Percentiles rank a stretch among this genome's conserved stretches.
These are phyloP conservation scores for Saccharomycopsis lassenensis DNA, from an alignment of 805 yeast species.

Conservation along the genomic window DNA sequence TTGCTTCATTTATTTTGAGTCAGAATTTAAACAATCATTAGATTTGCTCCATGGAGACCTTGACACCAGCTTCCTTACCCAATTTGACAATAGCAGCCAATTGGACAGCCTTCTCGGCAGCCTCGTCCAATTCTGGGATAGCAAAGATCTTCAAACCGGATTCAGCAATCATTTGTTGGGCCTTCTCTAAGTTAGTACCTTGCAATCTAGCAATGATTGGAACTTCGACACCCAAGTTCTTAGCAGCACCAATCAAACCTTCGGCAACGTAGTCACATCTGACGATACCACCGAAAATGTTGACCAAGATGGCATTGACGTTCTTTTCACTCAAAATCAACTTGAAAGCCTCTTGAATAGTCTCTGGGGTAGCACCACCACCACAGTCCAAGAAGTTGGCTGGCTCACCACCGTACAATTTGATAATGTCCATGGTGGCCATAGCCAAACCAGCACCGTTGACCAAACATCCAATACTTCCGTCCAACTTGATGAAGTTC, in stretches of 20 bases:
- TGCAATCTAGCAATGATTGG: constrained; percentile 98
- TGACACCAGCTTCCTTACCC: constrained; percentile 37
- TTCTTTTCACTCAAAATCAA: constrained; percentile 80
- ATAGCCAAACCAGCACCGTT: constrained; percentile 99
- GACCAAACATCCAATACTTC: constrained; percentile 97
- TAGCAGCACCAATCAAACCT: constrained; percentile 93
- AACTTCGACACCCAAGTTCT: constrained; percentile 77
- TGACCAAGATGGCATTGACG: constrained; percentile 92
- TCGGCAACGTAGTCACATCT: constrained; percentile 98
- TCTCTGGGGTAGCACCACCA: constrained; percentile 99
- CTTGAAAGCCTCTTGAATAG: constrained; percentile 94
- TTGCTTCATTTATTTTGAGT: not conserved
- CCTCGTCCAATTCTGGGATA: constrained; percentile 88
- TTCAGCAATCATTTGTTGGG: constrained; percentile 72
- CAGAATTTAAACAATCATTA: not conserved
- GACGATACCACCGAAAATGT: constrained; percentile 98
- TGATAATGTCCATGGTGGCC: constrained; percentile 99
- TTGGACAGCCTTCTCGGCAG: constrained; percentile 90
- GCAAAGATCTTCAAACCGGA: constrained; percentile 91
- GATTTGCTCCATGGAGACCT: constrained; percentile 21
- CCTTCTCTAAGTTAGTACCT: constrained; percentile 91
- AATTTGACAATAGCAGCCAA: constrained; percentile 34
- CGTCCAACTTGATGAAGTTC: constrained; percentile 95
- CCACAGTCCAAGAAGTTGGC: constrained; percentile 99
- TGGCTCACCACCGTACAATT: constrained; percentile 96